Conservation (phyloP, 805 yeast species). For the Cyberlindnera japonica region DNA sequence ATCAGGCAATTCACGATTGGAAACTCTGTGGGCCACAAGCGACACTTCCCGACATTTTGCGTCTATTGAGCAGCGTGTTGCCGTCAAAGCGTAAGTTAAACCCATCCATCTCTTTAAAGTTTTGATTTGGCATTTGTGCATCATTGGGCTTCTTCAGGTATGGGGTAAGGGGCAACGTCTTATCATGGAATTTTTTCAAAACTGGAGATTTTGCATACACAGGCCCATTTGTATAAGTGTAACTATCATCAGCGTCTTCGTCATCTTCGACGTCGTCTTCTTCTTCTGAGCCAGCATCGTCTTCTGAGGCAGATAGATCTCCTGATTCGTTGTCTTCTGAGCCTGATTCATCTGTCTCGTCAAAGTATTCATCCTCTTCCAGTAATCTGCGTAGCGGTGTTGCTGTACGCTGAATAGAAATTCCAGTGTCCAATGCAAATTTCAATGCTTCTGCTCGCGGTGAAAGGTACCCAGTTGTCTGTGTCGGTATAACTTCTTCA, state of each 20-base stretch:
- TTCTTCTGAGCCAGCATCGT: constrained; percentile 15
- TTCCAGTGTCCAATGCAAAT: constrained; percentile 82
- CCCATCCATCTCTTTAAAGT: constrained; percentile 20
- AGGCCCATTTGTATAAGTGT: constrained; percentile 12
- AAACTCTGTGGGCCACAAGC: constrained; percentile 15
- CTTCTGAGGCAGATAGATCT: too few relatives aligned
- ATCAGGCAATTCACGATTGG: background rate
- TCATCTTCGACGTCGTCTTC: constrained; percentile 12
- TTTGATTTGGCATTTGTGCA: background rate
- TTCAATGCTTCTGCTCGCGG: constrained; percentile 80
- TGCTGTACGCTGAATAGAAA: constrained; percentile 68
- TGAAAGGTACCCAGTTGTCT: constrained; percentile 35
- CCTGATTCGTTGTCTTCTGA: too few relatives aligned
- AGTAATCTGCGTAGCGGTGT: constrained; percentile 25
- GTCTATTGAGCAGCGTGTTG: constrained; percentile 27
- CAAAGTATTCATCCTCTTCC: constrained; percentile 27
- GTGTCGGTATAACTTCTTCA: constrained; percentile 27
- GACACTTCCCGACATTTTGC: constrained; percentile 21
- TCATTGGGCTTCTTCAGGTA: constrained; percentile 8
- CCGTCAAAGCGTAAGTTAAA: constrained; percentile 27
- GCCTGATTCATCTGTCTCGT: constrained; percentile 29
- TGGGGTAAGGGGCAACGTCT: constrained; percentile 20
- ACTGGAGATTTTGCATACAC: constrained; percentile 18
- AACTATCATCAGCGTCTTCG: constrained; percentile 8
- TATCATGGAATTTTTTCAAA: constrained; percentile 19